Evolutionary conservation across 73 alveolate genomes (phyloP), one percentile per base, ranked within the genome.

Genomic region (Stentor roeselii): DNA sequence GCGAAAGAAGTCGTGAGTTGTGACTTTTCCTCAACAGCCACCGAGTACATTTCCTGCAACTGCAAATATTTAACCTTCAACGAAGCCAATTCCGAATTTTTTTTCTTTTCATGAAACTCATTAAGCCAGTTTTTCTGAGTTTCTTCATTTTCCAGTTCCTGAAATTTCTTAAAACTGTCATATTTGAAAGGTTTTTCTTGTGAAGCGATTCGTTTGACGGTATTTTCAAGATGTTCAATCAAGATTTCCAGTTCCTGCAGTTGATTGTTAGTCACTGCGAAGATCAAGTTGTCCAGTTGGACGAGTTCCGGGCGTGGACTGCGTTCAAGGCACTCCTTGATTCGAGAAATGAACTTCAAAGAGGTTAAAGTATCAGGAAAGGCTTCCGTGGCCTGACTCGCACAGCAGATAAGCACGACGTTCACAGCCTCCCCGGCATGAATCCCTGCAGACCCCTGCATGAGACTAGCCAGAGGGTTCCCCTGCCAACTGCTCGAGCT

Each of bases 391-490:
- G 1, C 11, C 0, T 21, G 80, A 27, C 42, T 27, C 34, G 80
- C 80, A 32, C 80, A 67, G 80, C 80, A 67, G 11, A 67, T 67
- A n/a, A 67, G 41, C 21, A 67, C 14, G 21, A 67, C 80, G 27
- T 67, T 67, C 11, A 1, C 14, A 21, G 80, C 21, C 15, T 67
- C 34, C 15, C 27, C 0, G 37, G 15, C 27, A 34, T 67, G 34
- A 0, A 67, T 32, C 21, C 34, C 80, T 0, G 34, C 42, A 21
- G 50, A 14, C 15, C 34, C 41, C 34, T 67, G 21, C 11, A 67
- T 30, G 37, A 21, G 34, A 67, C 34, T 67, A 67, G 21, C 14
- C 80, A 67, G 41, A 21, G 80, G 41, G 37, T 67, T 67, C 34
- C 21, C 41, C 42, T 32, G n/a, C n/a, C n/a, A 21, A 67, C 34